Evolutionary conservation across 23 red algal species (phyloP), one percentile per base, ranked within the genome.

Genomic region (Gracilaria gracilis): DNA sequence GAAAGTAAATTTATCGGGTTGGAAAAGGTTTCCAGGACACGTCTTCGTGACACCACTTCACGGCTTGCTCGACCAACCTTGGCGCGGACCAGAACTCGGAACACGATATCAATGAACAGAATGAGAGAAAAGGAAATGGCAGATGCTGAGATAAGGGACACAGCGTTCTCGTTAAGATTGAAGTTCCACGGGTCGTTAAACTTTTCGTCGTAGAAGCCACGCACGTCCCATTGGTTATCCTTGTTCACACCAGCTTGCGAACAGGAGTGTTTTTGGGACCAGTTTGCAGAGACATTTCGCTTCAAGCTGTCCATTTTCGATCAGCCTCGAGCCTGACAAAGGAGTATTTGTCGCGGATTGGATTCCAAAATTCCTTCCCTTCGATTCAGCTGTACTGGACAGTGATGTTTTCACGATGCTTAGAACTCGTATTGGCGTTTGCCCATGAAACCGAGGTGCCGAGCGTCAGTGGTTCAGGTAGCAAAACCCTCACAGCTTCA

Each of bases 151-250:
- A 73, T 73, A n/a, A 73, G 67, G 0, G 67, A 73, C 67, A 37
- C 35, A 24, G 35, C 20, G 34, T 73, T 73, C 21, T 73, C 67
- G 67, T 9, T 73, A 24, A 73, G 67, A 44, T 73, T 73, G 38
- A 73, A 73, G 67, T 73, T 73, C 4, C 42, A 23, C 2, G 67
- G 67, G 20, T 73, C 67, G 8, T 73, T 21, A 24, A 73, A 73
- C 20, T 73, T 42, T 6, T 73, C 20, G 21, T 73, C 67, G 67
- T 73, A 73, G 67, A 39, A 73, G 38, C 35, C 31, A 19, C 67
- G 67, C 23, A 39, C 34, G 24, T 44, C 38, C 67, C 67, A 73
- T 24, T 44, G 33, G 17, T 23, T 23, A 7, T 20, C 1, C 3
- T 40, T 6, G 19, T 73, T 44, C 35, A 73, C 35, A 24, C 67